Conservation (phyloP, 768 basidiomycete genomes). For the Boletales sp. region DNA sequence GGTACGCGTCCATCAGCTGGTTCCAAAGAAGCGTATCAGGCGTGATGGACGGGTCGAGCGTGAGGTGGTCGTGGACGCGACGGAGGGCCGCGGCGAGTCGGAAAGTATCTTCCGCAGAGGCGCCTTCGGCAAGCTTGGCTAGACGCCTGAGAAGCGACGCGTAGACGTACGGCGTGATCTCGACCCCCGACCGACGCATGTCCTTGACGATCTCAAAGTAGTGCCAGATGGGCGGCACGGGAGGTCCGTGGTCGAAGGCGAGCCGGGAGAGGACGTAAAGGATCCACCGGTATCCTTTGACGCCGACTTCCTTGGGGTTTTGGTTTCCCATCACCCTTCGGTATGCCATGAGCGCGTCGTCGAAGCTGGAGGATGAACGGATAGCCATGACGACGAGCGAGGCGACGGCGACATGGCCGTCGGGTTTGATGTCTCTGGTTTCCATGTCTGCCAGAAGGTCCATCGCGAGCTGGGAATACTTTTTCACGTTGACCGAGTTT, state of each 20-base stretch:
- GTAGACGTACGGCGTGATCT: slow-evolving; percentile 58
- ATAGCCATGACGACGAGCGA: slow-evolving; percentile 65
- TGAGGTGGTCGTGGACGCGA: slow-evolving; percentile 70
- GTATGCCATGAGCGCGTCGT: slow-evolving; percentile 66
- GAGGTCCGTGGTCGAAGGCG: slow-evolving; percentile 40
- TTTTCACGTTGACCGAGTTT: slow-evolving; percentile 41
- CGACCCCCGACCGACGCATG: slow-evolving; percentile 66
- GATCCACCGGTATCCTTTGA: slow-evolving; percentile 59
- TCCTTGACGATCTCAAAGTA: slow-evolving; percentile 78
- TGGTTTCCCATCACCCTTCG: slow-evolving; percentile 31
- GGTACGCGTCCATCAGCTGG: slow-evolving; percentile 86
- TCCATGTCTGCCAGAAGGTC: slow-evolving; percentile 68
- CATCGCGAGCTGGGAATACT: slow-evolving; percentile 46
- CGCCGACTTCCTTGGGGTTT: slow-evolving; percentile 40
- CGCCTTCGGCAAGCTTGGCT: slow-evolving; percentile 38
- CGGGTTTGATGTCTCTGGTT: slow-evolving; percentile 40
- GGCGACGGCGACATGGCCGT: slow-evolving; percentile 43
- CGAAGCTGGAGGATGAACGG: slow-evolving; percentile 49
- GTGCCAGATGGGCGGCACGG: slow-evolving; percentile 43
- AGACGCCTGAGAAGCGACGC: slow-evolving; percentile 62
- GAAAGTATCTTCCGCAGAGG: slow-evolving; percentile 19
- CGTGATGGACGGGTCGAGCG: slow-evolving; percentile 72
- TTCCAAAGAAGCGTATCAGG: slow-evolving; percentile 74
- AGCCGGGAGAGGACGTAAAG: slow-evolving; percentile 61
- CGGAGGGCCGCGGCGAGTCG: slow-evolving; percentile 50